phyloP scores from a whole-genome alignment of 805 yeast species.

The baker's yeast (Saccharomyces cerevisiae) region DNA sequence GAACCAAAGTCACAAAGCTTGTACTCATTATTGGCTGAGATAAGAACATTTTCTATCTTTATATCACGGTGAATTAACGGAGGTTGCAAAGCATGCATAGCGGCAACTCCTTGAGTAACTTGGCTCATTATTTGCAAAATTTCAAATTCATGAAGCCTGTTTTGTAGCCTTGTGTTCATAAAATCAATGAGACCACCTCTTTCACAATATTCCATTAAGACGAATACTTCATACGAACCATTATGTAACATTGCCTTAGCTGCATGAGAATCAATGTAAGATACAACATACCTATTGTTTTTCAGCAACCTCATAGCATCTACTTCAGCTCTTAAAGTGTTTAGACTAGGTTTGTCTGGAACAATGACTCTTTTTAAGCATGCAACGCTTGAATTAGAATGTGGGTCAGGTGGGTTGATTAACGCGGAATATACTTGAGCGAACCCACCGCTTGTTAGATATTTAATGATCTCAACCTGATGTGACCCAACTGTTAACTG shows the following conservation, averaged over 20 bases:
- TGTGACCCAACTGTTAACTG: slow-evolving; percentile 78
- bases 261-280: slow-evolving; percentile 93
- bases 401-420: slow-evolving; percentile 48
- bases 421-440: slow-evolving; percentile 87
- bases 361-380: slow-evolving; percentile 94
- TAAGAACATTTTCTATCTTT: slow-evolving; percentile 71
- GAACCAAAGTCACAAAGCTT: slow-evolving; percentile 82
- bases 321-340: slow-evolving; percentile 83
- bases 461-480: slow-evolving; percentile 55
- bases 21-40: slow-evolving; percentile 48
- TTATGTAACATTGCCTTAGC: slow-evolving; percentile 47
- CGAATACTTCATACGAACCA: slow-evolving; percentile 66
- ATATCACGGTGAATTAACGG: slow-evolving; percentile 73
- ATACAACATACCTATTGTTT: slow-evolving; percentile 73
- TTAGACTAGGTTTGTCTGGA: slow-evolving; percentile 79
- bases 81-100: slow-evolving; percentile 66
- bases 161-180: slow-evolving; percentile 63
- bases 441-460: slow-evolving; percentile 86
- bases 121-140: slow-evolving; percentile 61
- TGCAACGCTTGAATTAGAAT: slow-evolving; percentile 47
- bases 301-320: slow-evolving; percentile 90
- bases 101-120: slow-evolving; percentile 63
- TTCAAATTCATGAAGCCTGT: slow-evolving; percentile 60
- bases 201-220: slow-evolving; percentile 74
- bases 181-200: slow-evolving; percentile 70